Conservation (phyloP, 208 protist species). For the Wallacemonas sp. region DNA sequence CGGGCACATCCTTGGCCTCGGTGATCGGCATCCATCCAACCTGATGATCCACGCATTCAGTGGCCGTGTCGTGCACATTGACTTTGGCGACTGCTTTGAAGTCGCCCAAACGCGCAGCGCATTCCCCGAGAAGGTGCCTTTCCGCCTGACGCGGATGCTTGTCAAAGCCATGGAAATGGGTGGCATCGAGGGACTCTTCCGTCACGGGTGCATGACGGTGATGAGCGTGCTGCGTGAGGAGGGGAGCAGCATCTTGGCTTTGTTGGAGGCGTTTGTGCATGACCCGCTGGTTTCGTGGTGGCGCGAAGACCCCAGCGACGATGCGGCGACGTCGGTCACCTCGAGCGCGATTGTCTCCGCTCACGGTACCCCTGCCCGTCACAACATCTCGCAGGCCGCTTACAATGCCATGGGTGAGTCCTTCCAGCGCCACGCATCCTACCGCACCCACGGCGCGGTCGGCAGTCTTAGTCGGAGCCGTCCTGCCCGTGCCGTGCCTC, state of each 20-base stretch:
- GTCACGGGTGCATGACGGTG: slow-evolving; percentile 96
- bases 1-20: slow-evolving; percentile 98
- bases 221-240: slow-evolving; percentile 98
- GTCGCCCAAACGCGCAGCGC: slow-evolving; percentile 97
- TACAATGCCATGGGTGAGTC: slow-evolving; percentile 40
- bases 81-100: slow-evolving; percentile 99
- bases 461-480: slow-evolving; percentile 20
- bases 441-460: slow-evolving; percentile 18
- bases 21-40: slow-evolving; percentile 99
- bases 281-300: slow-evolving; percentile 99
- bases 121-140: slow-evolving; percentile 99
- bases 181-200: slow-evolving; percentile 99
- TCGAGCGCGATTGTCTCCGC: slow-evolving; percentile 6
- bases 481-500: background rate
- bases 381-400: slow-evolving; percentile 23
- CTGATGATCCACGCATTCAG: slow-evolving; percentile 99
- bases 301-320: slow-evolving; percentile 60
- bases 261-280: slow-evolving; percentile 99
- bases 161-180: slow-evolving; percentile 99
- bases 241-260: slow-evolving; percentile 98
- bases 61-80: slow-evolving; percentile 99
- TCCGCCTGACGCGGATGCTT: slow-evolving; percentile 99
- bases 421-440: slow-evolving; percentile 26
- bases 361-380: background rate
- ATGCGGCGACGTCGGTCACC: slow-evolving; percentile 1